Percentiles rank a stretch among this genome's conserved stretches.
Conservation (phyloP, 2,329 filamentous ascomycete genomes). For the Stagonosporopsis vannaccii region DNA sequence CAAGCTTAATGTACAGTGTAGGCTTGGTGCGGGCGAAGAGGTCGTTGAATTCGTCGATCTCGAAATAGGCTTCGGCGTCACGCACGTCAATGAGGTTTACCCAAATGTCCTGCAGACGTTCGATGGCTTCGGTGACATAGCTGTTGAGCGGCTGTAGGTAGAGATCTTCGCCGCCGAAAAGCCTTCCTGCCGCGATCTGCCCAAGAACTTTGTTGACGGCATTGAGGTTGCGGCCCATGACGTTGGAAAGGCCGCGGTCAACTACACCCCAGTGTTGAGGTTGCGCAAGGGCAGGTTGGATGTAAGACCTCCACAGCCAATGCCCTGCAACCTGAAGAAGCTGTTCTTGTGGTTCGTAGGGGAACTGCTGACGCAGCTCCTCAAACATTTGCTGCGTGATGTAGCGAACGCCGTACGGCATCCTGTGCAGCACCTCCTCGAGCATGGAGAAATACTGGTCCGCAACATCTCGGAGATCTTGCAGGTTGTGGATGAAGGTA, state of each 20-base stretch:
- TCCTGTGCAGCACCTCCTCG: conserved; percentile 82
- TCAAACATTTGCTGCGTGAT: conserved; percentile 87
- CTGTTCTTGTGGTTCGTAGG: conserved; percentile 76
- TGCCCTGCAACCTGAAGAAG: conserved; percentile 84
- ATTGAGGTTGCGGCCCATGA: conserved; percentile 89
- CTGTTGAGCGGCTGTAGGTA: conserved; percentile 95
- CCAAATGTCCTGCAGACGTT: conserved; percentile 78
- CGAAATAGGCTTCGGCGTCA: conserved; percentile 88
- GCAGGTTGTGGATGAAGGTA: conserved; percentile 91
- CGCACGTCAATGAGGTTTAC: conserved; percentile 80
- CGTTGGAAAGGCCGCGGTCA: conserved; percentile 84
- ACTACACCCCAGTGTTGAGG: conserved; percentile 94
- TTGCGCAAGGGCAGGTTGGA: conserved; percentile 86
- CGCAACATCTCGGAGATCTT: conserved; percentile 91
- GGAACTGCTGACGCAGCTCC: conserved; percentile 77
- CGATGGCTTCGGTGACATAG: conserved; percentile 85
- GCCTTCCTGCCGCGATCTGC: conserved; percentile 85
- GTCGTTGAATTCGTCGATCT: conserved; percentile 99
- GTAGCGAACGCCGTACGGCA: conserved; percentile 93
- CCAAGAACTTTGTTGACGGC: conserved; percentile 92
- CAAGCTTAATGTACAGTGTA: conserved; percentile 98
- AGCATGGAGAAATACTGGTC: conserved; percentile 85
- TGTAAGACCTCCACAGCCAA: conserved; percentile 94
- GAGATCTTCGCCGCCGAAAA: conserved; percentile 93
- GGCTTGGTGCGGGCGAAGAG: conserved; percentile 96